A percentile compares a stretch with the other conserved stretches of the same genome.
phyloP scores from a whole-genome alignment of 768 basidiomycete genomes.

The Auriculariales sp. region DNA sequence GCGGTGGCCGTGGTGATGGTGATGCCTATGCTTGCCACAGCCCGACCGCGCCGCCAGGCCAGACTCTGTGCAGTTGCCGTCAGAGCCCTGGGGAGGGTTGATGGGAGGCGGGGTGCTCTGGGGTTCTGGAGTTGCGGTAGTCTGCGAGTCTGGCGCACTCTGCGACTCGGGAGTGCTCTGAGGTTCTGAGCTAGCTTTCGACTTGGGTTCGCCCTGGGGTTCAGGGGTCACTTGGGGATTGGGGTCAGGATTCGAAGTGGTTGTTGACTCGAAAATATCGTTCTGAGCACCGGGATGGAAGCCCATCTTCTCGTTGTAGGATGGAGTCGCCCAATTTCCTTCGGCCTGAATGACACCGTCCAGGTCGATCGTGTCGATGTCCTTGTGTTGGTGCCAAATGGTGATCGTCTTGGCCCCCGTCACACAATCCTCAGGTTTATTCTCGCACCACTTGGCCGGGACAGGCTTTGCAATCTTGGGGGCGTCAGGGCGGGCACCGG shows the following conservation, averaged over 20 bases:
- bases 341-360: background rate
- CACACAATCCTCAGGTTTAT: background rate
- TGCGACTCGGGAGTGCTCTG: no score
- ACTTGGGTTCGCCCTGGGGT: no score
- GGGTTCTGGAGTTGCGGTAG: background rate
- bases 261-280: conserved; percentile 6
- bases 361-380: background rate
- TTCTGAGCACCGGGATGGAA: conserved; percentile 2
- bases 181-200: no score
- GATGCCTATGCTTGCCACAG: no score
- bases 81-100: background rate
- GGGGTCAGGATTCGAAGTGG: no score
- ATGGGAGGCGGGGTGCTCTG: background rate
- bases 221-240: background rate
- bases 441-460: conserved; percentile 2
- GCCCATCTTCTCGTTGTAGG: conserved; percentile 3
- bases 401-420: background rate
- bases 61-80: no score
- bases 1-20: no score
- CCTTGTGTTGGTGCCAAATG: conserved; percentile 1
- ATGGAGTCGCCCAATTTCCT: background rate
- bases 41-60: no score
- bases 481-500: background rate
- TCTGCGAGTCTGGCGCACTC: background rate
- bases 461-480: background rate